These are phyloP conservation scores for Aspergillus saccharolyticus DNA, from an alignment of 495 filamentous ascomycete genomes.

Conservation along the genomic window DNA sequence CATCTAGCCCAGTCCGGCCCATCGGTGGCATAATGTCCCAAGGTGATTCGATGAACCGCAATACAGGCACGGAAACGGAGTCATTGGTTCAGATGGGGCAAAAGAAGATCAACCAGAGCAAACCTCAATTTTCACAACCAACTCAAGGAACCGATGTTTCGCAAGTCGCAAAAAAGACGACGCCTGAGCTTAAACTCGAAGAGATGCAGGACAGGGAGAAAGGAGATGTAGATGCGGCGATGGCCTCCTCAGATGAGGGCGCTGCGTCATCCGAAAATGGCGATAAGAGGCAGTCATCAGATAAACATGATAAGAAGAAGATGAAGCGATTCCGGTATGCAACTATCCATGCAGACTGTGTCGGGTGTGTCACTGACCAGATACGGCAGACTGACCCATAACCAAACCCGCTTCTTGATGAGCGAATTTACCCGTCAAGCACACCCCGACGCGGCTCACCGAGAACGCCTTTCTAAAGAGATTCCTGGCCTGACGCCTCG, in stretches of 20 bases:
- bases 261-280: conserved; percentile 23
- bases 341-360: not conserved
- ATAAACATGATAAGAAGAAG: conserved; percentile 71
- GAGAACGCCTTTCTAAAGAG: conserved; percentile 82
- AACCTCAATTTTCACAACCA: conserved; percentile 18
- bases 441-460: conserved; percentile 90
- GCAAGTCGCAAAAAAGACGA: conserved; percentile 17
- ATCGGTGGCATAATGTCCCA: conserved; percentile 18
- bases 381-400: conserved; percentile 75
- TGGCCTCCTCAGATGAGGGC: conserved; percentile 34
- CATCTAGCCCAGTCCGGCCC: conserved; percentile 16
- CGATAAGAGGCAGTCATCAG: conserved; percentile 23
- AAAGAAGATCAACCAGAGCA: conserved; percentile 18
- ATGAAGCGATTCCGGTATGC: conserved; percentile 92
- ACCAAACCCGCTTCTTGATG: conserved; percentile 95
- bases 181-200: conserved; percentile 17
- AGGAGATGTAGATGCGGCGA: conserved; percentile 20
- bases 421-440: conserved; percentile 95
- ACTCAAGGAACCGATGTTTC: conserved; percentile 15
- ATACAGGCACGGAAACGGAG: conserved; percentile 10
- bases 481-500: conserved; percentile 90
- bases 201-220: conserved; percentile 16
- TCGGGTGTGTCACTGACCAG: conserved; percentile 4
- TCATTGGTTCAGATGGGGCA: conserved; percentile 12
- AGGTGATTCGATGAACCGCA: conserved; percentile 6